Evolutionary conservation across 371 early-diverging fungal genomes (phyloP).

Genomic region (Dichotomocladium elegans): DNA sequence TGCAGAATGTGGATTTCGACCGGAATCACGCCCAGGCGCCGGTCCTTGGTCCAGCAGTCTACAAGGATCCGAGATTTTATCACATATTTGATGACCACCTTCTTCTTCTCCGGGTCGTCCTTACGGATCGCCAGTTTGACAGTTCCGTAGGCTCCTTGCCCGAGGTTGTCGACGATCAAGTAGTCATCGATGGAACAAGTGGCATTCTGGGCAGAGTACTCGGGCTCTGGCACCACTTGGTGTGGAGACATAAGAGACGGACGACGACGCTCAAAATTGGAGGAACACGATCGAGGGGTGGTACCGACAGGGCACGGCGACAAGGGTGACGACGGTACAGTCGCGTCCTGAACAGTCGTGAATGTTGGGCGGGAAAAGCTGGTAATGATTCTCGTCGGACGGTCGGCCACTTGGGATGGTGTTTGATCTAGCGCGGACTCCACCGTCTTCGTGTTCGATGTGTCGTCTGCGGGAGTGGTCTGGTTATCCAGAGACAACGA

Average conservation of each 20-base stretch:
- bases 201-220: slow-evolving; percentile 47
- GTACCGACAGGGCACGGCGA: slow-evolving; percentile 9
- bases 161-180: slow-evolving; percentile 55
- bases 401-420: not conserved
- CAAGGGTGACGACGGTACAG: slow-evolving; percentile 4
- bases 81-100: slow-evolving; percentile 74
- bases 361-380: slow-evolving; percentile 17
- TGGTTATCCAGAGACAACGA: not conserved
- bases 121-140: slow-evolving; percentile 54
- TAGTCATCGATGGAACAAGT: slow-evolving; percentile 54
- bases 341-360: not conserved
- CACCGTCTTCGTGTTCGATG: not conserved
- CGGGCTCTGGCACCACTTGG: slow-evolving; percentile 2
- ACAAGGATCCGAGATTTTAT: slow-evolving; percentile 70
- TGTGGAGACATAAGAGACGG: not conserved
- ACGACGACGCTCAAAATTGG: slow-evolving; percentile 4
- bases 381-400: slow-evolving; percentile 8
- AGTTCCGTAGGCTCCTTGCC: slow-evolving; percentile 73
- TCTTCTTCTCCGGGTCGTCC: slow-evolving; percentile 29
- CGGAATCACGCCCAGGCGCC: slow-evolving; percentile 61
- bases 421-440: no score
- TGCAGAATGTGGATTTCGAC: slow-evolving; percentile 69
- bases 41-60: slow-evolving; percentile 68
- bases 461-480: not conserved
- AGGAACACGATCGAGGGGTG: not conserved